A percentile compares a stretch with the other conserved stretches of the same genome.
Evolutionary conservation across 1,284 basidiomycete genomes (phyloP).

Genomic region (Marasmius sp.): DNA sequence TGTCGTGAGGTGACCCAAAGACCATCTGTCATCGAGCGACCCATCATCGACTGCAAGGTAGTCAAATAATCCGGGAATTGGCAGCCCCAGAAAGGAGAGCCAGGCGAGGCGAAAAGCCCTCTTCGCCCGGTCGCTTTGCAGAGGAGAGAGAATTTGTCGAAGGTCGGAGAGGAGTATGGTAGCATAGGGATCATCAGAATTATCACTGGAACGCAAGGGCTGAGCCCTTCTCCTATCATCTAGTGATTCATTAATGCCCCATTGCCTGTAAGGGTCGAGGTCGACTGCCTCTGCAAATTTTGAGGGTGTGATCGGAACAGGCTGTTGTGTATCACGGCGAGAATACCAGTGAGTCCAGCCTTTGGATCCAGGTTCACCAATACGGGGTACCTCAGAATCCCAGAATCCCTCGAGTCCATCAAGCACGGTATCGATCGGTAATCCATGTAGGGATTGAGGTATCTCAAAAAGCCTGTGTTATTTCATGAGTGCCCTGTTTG

Average conservation of each 20-base stretch:
- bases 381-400: constrained; percentile 68
- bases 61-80: constrained; percentile 62
- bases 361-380: constrained; percentile 58
- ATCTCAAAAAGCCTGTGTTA: constrained; percentile 51
- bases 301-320: constrained; percentile 10
- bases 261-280: constrained; percentile 67
- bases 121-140: constrained; percentile 54
- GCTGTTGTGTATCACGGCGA: constrained; percentile 29
- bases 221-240: constrained; percentile 44
- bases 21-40: constrained; percentile 69
- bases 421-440: constrained; percentile 47
- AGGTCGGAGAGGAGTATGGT: constrained; percentile 83
- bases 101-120: constrained; percentile 72
- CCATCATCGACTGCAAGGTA: constrained; percentile 36
- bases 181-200: constrained; percentile 71
- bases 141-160: constrained; percentile 61
- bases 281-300: constrained; percentile 17
- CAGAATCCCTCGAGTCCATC: constrained; percentile 71
- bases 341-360: constrained; percentile 66
- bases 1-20: constrained; percentile 42
- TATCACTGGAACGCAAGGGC: constrained; percentile 62
- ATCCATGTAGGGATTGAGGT: constrained; percentile 40
- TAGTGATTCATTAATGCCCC: constrained; percentile 62
- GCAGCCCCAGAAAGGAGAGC: constrained; percentile 77
- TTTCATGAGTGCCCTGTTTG: constrained; percentile 7